Base-by-base conservation (phyloP, 805 yeast species). In the Yamadazyma phyllophila region DNA sequence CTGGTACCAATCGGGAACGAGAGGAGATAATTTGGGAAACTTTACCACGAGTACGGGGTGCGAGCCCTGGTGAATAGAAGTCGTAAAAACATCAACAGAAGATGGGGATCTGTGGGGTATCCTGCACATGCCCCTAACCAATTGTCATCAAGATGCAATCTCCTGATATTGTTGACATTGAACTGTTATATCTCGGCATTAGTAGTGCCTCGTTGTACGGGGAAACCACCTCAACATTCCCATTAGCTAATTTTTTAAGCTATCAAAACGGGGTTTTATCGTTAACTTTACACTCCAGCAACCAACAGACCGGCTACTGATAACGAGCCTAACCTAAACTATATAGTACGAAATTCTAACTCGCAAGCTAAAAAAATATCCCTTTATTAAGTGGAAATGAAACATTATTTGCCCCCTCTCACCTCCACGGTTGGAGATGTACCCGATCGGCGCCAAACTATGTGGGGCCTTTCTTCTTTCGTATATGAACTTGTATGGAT, bases 381-480 rank as follows among this genome's bases (percentile, higher is more conserved):
- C 3, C 24, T 20, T 3, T 6, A 20, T 20, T 20, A 20, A 4
- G 3, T 20, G 24, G 24, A 20, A 4, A 20, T 20, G 24, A 20
- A 20, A 20, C 31, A 29, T 10, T 29, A 3, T 3, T 7, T n/a
- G n/a, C 13, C 40, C 40, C 40, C 40, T 37, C 40, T 11, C 16
- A 15, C 15, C 39, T 41, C 36, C 41, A 36, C 36, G 32, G 4
- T 24, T 26, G 33, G 24, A 6, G 15, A n/a, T 24, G 27, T 13
- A 20, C 24, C 24, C 3, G 24, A 20, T 6, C 3, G 24, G 24
- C 3, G 24, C 24, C 7, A 32, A 20, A 17, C 20, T 13, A 24
- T 29, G 31, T 24, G 38, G 43, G 29, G 36, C 36, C n/a, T 15
- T 17, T 20, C 46, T 44, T 14, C 26, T 43, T 7, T 26, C 20